Conservation (phyloP, 257 asterid species). For the Ilex aquifolium region DNA sequence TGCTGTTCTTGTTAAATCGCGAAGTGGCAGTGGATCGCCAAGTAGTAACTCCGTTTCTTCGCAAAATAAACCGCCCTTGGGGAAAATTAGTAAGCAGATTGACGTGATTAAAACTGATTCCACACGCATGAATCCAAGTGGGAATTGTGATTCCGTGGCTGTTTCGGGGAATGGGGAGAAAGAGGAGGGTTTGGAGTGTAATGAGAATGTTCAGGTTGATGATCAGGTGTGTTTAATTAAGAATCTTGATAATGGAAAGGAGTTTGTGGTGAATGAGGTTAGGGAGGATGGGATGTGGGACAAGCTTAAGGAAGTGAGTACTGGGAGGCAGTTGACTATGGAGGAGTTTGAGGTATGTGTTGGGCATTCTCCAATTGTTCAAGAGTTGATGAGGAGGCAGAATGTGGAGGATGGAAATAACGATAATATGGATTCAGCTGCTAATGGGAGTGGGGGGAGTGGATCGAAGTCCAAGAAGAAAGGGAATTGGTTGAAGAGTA, state of each 20-base stretch:
- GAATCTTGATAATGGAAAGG: slow-evolving; percentile 93
- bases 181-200: slow-evolving; percentile 12
- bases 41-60: not conserved
- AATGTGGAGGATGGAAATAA: slow-evolving; percentile 69
- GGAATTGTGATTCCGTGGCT: slow-evolving; percentile 15
- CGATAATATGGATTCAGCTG: slow-evolving; percentile 42
- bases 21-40: slow-evolving; percentile 18
- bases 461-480: slow-evolving; percentile 62
- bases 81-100: slow-evolving; percentile 6
- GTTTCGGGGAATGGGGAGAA: slow-evolving; percentile 14
- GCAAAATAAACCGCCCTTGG: slow-evolving; percentile 35
- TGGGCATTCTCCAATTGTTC: slow-evolving; percentile 96
- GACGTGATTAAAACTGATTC: slow-evolving; percentile 13
- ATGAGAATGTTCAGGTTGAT: slow-evolving; percentile 25
- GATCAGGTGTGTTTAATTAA: slow-evolving; percentile 58
- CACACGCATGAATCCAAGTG: slow-evolving; percentile 1
- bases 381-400: slow-evolving; percentile 95
- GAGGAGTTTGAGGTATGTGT: slow-evolving; percentile 92
- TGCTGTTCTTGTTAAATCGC: slow-evolving; percentile 6
- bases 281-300: slow-evolving; percentile 95
- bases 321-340: slow-evolving; percentile 88
- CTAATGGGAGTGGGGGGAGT: slow-evolving; percentile 46
- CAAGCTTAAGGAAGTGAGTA: slow-evolving; percentile 82
- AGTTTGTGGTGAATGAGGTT: slow-evolving; percentile 86
- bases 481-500: slow-evolving; percentile 80